Base-by-base conservation (phyloP, 1,139 yeast genomes). In the Trichomonascaceae sp. region DNA sequence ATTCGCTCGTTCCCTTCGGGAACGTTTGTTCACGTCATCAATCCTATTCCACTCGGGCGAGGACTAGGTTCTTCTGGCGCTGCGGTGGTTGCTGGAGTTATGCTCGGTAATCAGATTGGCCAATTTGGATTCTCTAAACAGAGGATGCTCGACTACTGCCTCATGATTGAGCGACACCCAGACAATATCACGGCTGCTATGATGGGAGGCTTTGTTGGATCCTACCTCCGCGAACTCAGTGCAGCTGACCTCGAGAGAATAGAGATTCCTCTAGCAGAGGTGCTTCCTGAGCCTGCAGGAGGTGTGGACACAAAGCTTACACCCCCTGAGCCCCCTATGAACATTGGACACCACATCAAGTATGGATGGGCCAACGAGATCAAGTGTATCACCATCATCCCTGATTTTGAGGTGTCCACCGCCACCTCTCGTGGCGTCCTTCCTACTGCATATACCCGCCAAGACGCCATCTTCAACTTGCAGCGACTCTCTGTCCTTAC, bases 1-100 rank as follows among this genome's bases (percentile, higher is more conserved):
- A 64, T 84, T 35, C 60, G 72, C 33, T 58, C 69, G 22, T 89
- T 89, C 62, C 96, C 97, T 26, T 51, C 57, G 8, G 95, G 95
- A 22, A 87, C 97, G n/a, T 69, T 63, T 35, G 68, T 89, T 31
- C 79, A 73, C 42, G 92, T 89, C 37, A 67, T 64, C 40, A 89
- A 89, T 58, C 95, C 96, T 20, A 85, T 89, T 45, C 97, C 98
- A 4, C 65, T 89, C 42, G 97, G 98, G 20, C 75, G 98, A 55
- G 98, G 98, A 5, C 67, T 89, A 40, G 98, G 98, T 1, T 87
- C 97, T 1, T 80, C 93, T n/a, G 98, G 96, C 32, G 94, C 97
- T 8, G 98, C 98, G 27, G 94, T 89, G 26, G 97, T 89, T 17
- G 97, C 93, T 11, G 98, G 98, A 46, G 89, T 81, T n/a, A 67